Conservation (phyloP, 2,329 filamentous ascomycete genomes). For the Cladobotryum mycophilum region DNA sequence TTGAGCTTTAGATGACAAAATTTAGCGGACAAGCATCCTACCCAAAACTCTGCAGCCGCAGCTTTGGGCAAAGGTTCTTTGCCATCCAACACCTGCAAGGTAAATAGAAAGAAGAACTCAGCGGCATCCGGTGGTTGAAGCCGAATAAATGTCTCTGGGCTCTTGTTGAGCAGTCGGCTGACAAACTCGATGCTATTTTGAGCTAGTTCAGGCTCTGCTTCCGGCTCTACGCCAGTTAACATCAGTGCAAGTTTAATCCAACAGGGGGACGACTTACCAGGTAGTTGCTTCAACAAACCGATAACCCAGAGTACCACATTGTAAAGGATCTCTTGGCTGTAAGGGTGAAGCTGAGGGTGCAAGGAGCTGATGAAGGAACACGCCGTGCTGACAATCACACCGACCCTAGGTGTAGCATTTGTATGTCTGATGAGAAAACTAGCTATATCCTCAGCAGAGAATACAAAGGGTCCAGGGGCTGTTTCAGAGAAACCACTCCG, state of each 20-base stretch:
- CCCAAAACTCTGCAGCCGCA: slow-evolving; percentile 70
- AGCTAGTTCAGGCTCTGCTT: slow-evolving; percentile 66
- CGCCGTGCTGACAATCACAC: slow-evolving; percentile 63
- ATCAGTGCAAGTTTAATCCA: background rate
- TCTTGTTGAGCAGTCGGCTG: slow-evolving; percentile 55
- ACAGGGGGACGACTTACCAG: slow-evolving; percentile 36
- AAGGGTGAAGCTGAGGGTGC: slow-evolving; percentile 35
- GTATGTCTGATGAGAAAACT: slow-evolving; percentile 57
- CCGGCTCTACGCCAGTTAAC: slow-evolving; percentile 45
- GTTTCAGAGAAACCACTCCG: slow-evolving; percentile 70
- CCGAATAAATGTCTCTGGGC: slow-evolving; percentile 54
- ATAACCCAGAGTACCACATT: slow-evolving; percentile 57
- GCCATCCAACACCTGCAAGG: slow-evolving; percentile 62
- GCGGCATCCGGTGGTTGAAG: slow-evolving; percentile 50
- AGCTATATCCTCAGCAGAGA: slow-evolving; percentile 59
- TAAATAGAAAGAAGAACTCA: slow-evolving; percentile 65
- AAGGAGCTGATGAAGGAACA: slow-evolving; percentile 63
- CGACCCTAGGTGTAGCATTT: slow-evolving; percentile 58
- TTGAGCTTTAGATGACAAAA: background rate
- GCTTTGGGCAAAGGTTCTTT: slow-evolving; percentile 70
- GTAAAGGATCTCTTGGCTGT: slow-evolving; percentile 43
- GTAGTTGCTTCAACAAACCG: slow-evolving; percentile 55
- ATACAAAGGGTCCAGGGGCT: slow-evolving; percentile 69
- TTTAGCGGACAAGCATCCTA: slow-evolving; percentile 27
- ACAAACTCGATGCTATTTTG: slow-evolving; percentile 70